Base-by-base conservation (phyloP, 2,329 filamentous ascomycete species). In the Penicillium sp. region DNA sequence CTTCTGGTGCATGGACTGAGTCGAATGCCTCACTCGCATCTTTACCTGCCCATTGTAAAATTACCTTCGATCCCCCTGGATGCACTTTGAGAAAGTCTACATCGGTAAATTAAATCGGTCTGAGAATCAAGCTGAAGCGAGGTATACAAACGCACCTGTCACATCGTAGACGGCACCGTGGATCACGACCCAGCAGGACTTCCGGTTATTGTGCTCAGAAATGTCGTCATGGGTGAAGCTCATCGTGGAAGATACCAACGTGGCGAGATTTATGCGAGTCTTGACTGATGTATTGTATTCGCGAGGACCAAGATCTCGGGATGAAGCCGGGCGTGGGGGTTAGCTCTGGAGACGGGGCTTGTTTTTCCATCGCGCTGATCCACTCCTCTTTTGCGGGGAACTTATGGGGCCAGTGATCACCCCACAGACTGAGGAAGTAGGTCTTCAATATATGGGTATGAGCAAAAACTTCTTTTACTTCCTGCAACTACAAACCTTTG, bases 111-210 rank as follows among this genome's bases (percentile, higher is more conserved):
- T 27, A 6, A 8, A 11, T 52, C 7, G 43, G 42, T 14, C n/a
- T 13, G 10, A 16, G 3, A 0, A 29, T 21, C 10, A 13, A 16
- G 1, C 22, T n/a, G 2, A n/a, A 10, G 9, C 6, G 1, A 3
- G 3, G 16, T 32, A 41, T 36, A n/a, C 3, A 21, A 11, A 11
- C 53, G 5, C 10, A 59, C 71, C 74, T 2, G 79, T 81, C 5
- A 74, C 74, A 62, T 82, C 79, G 59, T 81, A 81, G 4, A 81
- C 79, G 43, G 78, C 79, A 2, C 74, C 76, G 52, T 81, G 76
- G 3, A 83, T 72, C 0, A 77, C 76, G 9, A 83, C 70, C 80
- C 80, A 83, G 57, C 79, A 80, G 45, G 81, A 79, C 9, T 77
- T 66, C 48, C 75, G 71, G 13, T 58, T 74, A 32, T 75, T 73